Conservation (phyloP, 768 basidiomycete genomes). For the Auriscalpium orientale region DNA sequence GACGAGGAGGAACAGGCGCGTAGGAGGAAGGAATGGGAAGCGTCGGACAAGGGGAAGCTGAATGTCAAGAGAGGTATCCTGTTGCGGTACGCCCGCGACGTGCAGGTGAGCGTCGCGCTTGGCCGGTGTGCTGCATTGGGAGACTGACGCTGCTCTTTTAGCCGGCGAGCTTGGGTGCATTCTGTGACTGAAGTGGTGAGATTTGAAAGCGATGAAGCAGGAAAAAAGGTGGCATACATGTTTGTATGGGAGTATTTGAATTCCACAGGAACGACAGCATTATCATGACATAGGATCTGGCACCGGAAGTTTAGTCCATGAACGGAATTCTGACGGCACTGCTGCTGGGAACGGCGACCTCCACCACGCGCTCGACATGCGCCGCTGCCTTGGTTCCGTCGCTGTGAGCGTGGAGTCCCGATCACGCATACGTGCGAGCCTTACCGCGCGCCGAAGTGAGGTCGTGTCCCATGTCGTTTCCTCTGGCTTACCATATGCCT, state of each 20-base stretch:
- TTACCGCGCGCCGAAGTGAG: no score
- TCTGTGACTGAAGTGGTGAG: conserved; percentile 49
- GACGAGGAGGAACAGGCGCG: conserved; percentile 54
- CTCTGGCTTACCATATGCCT: no score
- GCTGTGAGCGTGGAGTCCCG: no score
- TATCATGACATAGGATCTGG: no score
- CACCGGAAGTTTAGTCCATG: no score
- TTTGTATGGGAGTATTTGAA: not conserved
- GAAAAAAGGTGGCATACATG: not conserved
- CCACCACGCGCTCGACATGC: no score
- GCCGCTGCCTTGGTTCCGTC: no score
- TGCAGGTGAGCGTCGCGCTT: conserved; percentile 56
- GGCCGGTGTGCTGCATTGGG: not conserved
- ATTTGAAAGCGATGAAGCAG: not conserved
- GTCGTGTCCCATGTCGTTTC: no score
- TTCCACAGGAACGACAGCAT: not conserved
- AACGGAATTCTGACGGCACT: no score
- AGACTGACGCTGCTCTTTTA: conserved; percentile 21
- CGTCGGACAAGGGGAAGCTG: conserved; percentile 51
- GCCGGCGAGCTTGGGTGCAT: conserved; percentile 80
- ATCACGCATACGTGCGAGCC: no score
- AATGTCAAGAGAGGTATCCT: conserved; percentile 71
- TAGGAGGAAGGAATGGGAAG: conserved; percentile 64
- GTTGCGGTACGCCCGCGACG: conserved; percentile 77
- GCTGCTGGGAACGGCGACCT: no score